A percentile compares a stretch with the other conserved stretches of the same genome.
Evolutionary conservation across 768 basidiomycete species (phyloP).

Genomic region (Leccinum variicolor): DNA sequence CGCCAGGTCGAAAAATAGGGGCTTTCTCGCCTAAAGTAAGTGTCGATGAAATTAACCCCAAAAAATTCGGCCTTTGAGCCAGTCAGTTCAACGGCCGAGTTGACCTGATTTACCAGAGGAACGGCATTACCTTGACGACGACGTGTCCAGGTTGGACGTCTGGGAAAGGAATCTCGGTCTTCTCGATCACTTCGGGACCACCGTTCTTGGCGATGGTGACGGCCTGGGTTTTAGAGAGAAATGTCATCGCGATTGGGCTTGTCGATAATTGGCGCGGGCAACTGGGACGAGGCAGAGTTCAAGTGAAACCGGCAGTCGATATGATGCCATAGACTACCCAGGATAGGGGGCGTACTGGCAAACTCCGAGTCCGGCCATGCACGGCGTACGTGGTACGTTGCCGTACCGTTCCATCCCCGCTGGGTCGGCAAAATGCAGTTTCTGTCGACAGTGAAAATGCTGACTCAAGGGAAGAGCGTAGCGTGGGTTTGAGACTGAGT

Average conservation of each 20-base stretch:
- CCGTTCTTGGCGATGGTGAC: constrained; percentile 73
- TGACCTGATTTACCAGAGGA: neutral
- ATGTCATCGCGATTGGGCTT: constrained; percentile 40
- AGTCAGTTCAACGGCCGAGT: neutral
- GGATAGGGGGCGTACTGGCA: neutral
- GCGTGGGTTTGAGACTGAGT: neutral
- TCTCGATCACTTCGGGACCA: constrained; percentile 73
- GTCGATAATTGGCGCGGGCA: constrained; percentile 19
- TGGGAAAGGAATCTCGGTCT: constrained; percentile 66
- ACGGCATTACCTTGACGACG: constrained; percentile 34
- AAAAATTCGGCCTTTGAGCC: constrained; percentile 58
- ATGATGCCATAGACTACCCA: neutral
- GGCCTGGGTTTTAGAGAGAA: constrained; percentile 63
- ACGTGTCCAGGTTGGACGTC: constrained; percentile 57
- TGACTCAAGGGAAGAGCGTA: neutral
- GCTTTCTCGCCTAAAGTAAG: constrained; percentile 63
- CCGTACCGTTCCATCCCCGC: neutral
- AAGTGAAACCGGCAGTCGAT: neutral
- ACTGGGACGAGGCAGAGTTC: neutral
- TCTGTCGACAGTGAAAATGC: neutral
- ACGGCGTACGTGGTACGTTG: neutral
- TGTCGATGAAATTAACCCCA: constrained; percentile 88
- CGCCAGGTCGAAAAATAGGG: neutral
- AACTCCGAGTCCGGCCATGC: neutral
- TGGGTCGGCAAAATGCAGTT: neutral